These are phyloP conservation scores for Venturia nashicola DNA, from an alignment of 2,329 filamentous ascomycete species.

Conservation along the genomic window DNA sequence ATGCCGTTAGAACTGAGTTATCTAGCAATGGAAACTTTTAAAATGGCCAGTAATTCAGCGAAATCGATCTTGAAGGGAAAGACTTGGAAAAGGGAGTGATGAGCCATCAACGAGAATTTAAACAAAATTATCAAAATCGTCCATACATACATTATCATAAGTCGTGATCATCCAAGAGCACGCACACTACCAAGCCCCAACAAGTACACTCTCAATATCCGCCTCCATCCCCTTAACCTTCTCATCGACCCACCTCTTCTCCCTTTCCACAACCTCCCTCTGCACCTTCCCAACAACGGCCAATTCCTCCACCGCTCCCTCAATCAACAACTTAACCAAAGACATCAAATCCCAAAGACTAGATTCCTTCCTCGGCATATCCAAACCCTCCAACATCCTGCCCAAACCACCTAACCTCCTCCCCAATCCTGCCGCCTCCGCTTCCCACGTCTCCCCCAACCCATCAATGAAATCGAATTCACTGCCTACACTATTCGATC, in stretches of 20 bases:
- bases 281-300: slow-evolving; percentile 22
- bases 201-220: background rate
- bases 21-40: no score
- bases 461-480: slow-evolving; percentile 7
- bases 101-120: no score
- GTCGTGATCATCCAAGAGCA: background rate
- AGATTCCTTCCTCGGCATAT: slow-evolving; percentile 13
- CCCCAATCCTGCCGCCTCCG: slow-evolving; percentile 21
- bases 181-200: background rate
- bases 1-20: no score
- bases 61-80: no score
- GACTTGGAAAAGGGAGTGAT: no score
- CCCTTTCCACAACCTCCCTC: slow-evolving; percentile 18
- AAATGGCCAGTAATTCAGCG: no score
- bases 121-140: background rate
- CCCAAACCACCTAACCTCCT: slow-evolving; percentile 22
- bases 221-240: background rate
- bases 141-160: background rate
- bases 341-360: slow-evolving; percentile 24
- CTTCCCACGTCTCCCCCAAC: slow-evolving; percentile 17
- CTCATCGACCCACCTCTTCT: slow-evolving; percentile 24
- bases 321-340: slow-evolving; percentile 20
- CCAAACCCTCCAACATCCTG: slow-evolving; percentile 21
- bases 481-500: background rate
- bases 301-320: slow-evolving; percentile 23